These are phyloP conservation scores for Xylaria nigripes DNA, from an alignment of 495 filamentous ascomycete genomes.

Conservation along the genomic window DNA sequence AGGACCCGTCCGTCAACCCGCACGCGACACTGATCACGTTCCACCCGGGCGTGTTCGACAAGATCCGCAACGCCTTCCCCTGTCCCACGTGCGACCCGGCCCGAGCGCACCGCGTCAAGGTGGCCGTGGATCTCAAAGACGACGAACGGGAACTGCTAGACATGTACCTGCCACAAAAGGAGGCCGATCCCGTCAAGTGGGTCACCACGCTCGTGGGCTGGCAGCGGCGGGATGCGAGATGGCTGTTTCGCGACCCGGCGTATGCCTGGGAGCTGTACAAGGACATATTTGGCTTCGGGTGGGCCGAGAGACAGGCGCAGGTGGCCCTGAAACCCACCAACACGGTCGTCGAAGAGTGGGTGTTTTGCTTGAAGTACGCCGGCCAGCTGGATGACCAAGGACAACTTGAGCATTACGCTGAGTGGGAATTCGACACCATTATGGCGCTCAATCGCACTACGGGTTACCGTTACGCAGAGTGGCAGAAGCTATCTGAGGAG, in stretches of 20 bases:
- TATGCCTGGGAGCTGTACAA: slow-evolving; percentile 2
- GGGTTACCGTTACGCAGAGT: slow-evolving; percentile 3
- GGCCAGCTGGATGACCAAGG: background rate
- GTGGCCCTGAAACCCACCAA: background rate
- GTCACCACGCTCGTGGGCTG: background rate
- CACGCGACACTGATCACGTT: background rate
- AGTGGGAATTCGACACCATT: background rate
- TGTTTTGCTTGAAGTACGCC: background rate
- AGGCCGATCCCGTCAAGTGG: background rate
- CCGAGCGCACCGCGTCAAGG: background rate
- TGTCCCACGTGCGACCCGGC: background rate
- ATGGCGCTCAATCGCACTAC: background rate
- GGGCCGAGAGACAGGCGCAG: background rate
- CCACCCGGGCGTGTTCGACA: background rate
- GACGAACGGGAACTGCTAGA: background rate
- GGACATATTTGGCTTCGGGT: slow-evolving; percentile 1
- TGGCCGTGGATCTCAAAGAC: background rate
- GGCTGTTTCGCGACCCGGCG: background rate
- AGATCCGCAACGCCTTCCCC: background rate
- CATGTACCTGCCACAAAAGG: background rate
- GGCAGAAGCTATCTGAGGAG: background rate
- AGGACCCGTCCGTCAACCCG: background rate
- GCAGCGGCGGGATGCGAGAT: slow-evolving; percentile 2
- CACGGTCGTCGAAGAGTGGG: background rate
- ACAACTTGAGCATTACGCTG: background rate